A percentile compares a stretch with the other conserved stretches of the same genome.
Evolutionary conservation across 306 rosid genomes (phyloP).

Genomic region (Bauhinia variegata): DNA sequence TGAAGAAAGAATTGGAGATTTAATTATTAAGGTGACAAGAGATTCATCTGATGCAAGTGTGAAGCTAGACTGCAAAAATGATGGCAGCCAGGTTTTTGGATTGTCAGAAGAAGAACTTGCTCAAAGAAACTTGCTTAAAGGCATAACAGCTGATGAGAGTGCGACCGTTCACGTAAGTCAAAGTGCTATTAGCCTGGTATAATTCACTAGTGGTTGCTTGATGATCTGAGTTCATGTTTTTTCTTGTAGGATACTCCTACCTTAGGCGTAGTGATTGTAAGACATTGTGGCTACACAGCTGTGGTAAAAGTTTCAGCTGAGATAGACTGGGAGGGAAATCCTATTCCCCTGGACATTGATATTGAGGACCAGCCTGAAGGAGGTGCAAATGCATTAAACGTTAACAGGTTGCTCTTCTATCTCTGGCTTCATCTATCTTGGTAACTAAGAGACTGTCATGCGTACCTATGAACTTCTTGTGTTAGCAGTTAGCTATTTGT

Average conservation of each 20-base stretch:
- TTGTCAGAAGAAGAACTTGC: conserved; percentile 72
- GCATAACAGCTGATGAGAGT: conserved; percentile 98
- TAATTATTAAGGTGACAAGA: conserved; percentile 73
- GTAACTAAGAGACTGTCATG: conserved; percentile 13
- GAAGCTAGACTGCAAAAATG: conserved; percentile 84
- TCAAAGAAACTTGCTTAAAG: conserved; percentile 89
- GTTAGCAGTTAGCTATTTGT: not conserved
- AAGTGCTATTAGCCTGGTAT: conserved; percentile 13
- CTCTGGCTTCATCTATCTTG: conserved; percentile 8
- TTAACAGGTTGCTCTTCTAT: conserved; percentile 68
- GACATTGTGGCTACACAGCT: conserved; percentile 96
- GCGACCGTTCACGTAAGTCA: conserved; percentile 94
- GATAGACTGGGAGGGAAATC: conserved; percentile 58
- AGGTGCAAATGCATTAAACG: conserved; percentile 91
- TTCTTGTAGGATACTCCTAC: conserved; percentile 82
- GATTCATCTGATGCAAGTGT: conserved; percentile 78
- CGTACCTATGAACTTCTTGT: not conserved
- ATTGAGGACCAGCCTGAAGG: conserved; percentile 97
- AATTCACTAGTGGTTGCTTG: conserved; percentile 16
- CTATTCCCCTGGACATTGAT: conserved; percentile 69
- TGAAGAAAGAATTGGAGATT: conserved; percentile 76
- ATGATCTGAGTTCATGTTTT: conserved; percentile 33
- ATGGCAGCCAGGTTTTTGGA: conserved; percentile 79
- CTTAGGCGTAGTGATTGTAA: conserved; percentile 76
- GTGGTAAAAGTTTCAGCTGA: conserved; percentile 76